Evolutionary conservation across 2,329 filamentous ascomycete species (phyloP).

Genomic region (Neodidymelliopsis sp.): DNA sequence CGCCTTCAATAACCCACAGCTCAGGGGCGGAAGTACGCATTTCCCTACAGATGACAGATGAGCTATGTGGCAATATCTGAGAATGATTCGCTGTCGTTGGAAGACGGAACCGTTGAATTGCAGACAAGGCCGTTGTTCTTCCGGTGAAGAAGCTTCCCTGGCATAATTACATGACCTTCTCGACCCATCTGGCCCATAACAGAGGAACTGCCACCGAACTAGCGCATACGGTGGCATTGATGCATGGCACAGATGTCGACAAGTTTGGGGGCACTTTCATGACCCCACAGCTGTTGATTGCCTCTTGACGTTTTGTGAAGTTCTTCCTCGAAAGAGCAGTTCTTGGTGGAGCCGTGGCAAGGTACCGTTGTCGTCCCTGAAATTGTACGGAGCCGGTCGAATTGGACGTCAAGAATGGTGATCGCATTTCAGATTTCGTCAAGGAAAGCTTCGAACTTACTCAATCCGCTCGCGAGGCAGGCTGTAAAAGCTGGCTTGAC

Average conservation of each 20-base stretch:
- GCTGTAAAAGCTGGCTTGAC: too few species aligned
- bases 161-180: background rate
- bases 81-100: background rate
- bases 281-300: too few species aligned
- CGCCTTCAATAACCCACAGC: slow-evolving; percentile 3
- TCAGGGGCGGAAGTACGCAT: slow-evolving; percentile 7
- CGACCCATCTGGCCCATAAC: background rate
- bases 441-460: too few species aligned
- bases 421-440: too few species aligned
- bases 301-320: too few species aligned
- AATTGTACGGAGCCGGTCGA: too few species aligned
- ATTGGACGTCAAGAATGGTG: too few species aligned
- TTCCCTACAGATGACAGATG: background rate
- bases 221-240: background rate
- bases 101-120: background rate
- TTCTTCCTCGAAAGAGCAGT: too few species aligned
- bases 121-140: background rate
- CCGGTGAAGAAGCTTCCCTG: background rate
- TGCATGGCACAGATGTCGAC: background rate
- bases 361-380: too few species aligned
- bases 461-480: too few species aligned
- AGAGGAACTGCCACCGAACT: background rate
- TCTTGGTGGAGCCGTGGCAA: too few species aligned
- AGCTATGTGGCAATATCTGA: background rate
- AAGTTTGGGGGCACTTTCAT: too few species aligned